Base-by-base conservation (phyloP, 2,329 filamentous ascomycete genomes). In the Bipolaris victoriae region DNA sequence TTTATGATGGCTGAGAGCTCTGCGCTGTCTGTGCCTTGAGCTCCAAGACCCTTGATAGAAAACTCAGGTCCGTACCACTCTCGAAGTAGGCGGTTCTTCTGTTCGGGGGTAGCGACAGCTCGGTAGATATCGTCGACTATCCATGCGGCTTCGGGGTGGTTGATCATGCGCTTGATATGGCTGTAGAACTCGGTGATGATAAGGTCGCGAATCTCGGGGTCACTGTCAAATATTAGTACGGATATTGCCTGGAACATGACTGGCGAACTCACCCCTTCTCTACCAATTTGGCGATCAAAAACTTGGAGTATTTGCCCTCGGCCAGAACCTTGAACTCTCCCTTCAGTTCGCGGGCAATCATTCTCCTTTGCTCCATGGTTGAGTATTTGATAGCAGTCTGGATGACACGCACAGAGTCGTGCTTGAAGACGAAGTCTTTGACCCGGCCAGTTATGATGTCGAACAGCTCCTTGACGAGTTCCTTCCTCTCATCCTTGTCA, bases 61-160 rank as follows among this genome's bases (percentile, higher is more conserved):
- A 96, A 99, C 73, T 98, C 95, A 0, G 94, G 85, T 1, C 95
- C 95, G 76, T 97, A 99, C 92, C 95, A 99, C 77, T 99, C 95
- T 51, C 93, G 85, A 57, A 99, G 83, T 58, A 99, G 83, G 46
- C 86, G 86, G 33, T 90, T 89, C 79, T 94, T 97, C 75, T 99
- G 95, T 67, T 91, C 84, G 71, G 88, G 88, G 20, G 90, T 95
- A 9, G 94, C 93, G 55, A 94, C 88, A 46, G 89, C 90, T 60
- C 95, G 88, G 81, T 98, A 99, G 65, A 97, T 90, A 76, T 99
- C 95, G 76, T 99, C 96, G 40, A 99, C 82, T 67, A 99, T 98
- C 93, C 95, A 99, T 39, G 92, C 93, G 31, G 91, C 95, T 78
- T 99, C 96, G 1, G 94, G 87, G 78, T 99, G 95, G 76, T 97